Evolutionary conservation across 148 eudicot genomes (phyloP).

Genomic region (Mesembryanthemum crystallinum): DNA sequence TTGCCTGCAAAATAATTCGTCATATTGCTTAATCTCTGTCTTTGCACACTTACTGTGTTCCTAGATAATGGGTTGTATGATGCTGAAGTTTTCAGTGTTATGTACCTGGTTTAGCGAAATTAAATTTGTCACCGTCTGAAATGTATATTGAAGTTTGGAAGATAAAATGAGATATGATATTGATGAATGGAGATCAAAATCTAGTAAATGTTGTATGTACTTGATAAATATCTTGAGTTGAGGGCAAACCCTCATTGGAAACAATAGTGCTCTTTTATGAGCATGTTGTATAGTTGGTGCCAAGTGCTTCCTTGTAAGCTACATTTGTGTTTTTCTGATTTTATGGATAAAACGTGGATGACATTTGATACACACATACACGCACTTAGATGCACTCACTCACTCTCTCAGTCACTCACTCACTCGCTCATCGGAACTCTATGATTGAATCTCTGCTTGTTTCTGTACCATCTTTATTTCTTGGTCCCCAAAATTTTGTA

Average conservation of each 20-base stretch:
- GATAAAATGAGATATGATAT: not conserved
- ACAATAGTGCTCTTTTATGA: not conserved
- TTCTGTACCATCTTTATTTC: not conserved
- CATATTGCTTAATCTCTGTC: not conserved
- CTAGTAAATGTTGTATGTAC: too few species aligned
- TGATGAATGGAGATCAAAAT: not conserved
- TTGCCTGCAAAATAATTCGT: not conserved
- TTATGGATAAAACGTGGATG: not conserved
- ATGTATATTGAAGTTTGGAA: not conserved
- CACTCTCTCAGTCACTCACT: too few species aligned
- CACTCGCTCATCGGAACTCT: too few species aligned
- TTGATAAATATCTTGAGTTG: not conserved
- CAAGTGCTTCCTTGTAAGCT: not conserved
- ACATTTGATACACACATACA: not conserved
- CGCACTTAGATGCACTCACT: too few species aligned
- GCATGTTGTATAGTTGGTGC: not conserved
- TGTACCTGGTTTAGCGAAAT: not conserved
- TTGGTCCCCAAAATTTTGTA: not conserved
- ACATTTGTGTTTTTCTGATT: not conserved
- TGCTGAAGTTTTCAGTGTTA: not conserved
- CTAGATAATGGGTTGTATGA: not conserved
- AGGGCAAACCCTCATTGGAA: not conserved
- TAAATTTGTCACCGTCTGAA: not conserved
- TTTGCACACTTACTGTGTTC: slow-evolving; percentile 3
- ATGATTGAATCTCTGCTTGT: not conserved